Evolutionary conservation across 1,139 yeast genomes (phyloP).

Genomic region (Lodderomyces pseudojiufengensis): DNA sequence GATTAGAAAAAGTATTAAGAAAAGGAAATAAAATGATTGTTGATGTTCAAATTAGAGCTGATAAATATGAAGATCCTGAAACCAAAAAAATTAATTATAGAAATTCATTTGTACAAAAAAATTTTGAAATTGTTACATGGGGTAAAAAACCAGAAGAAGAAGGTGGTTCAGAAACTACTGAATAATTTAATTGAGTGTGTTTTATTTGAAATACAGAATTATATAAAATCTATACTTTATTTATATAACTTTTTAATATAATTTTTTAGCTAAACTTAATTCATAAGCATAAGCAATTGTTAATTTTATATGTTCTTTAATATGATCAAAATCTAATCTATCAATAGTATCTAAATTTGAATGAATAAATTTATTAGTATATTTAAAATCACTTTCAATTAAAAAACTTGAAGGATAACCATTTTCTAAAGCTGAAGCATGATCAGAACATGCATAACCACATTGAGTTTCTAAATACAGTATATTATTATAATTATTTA

Average conservation of each 20-base stretch:
- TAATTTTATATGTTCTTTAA: constrained; percentile 73
- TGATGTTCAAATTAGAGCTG: constrained; percentile 40
- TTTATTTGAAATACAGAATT: too few relatives aligned
- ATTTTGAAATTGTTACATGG: constrained; percentile 38
- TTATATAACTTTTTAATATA: constrained; percentile 8
- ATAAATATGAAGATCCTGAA: constrained; percentile 31
- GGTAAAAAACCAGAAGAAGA: constrained; percentile 29
- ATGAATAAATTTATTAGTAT: constrained; percentile 69
- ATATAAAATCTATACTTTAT: too few relatives aligned
- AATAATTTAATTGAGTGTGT: constrained; percentile 4
- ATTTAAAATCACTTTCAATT: constrained; percentile 67
- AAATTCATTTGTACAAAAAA: constrained; percentile 34
- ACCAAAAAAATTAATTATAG: constrained; percentile 19
- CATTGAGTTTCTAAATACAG: constrained; percentile 73
- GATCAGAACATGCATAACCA: constrained; percentile 94
- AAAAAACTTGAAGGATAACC: constrained; percentile 85
- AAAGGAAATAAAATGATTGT: constrained; percentile 43
- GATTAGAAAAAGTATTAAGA: constrained; percentile 38
- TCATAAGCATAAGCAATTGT: constrained; percentile 70
- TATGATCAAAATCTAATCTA: constrained; percentile 69
- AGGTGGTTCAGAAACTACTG: constrained; percentile 15
- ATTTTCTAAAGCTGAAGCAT: constrained; percentile 75
- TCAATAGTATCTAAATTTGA: constrained; percentile 78
- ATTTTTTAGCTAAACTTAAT: constrained; percentile 38
- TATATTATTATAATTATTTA: constrained; percentile 59